These are phyloP conservation scores for Batkoa obscura DNA, from an alignment of 371 early-diverging fungal genomes.

Conservation along the genomic window DNA sequence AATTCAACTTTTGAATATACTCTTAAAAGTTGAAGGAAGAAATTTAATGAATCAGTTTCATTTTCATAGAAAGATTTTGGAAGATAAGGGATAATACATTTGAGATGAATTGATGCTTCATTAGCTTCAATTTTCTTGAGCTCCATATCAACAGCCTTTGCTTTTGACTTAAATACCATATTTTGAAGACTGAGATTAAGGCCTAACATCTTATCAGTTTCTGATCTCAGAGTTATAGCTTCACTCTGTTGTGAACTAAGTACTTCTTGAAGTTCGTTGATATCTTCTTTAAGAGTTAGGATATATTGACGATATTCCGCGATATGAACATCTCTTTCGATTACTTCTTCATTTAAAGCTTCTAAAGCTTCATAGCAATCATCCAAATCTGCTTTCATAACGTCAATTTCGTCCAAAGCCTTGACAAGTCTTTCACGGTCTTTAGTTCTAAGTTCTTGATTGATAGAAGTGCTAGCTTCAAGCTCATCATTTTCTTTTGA, in stretches of 20 bases:
- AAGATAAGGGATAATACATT: conserved; percentile 51
- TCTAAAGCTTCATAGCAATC: conserved; percentile 39
- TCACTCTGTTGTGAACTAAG: conserved; percentile 31
- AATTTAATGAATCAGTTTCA: conserved; percentile 58
- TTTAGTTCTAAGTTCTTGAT: conserved; percentile 79
- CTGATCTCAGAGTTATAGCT: conserved; percentile 27
- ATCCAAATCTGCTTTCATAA: conserved; percentile 42
- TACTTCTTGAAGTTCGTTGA: conserved; percentile 41
- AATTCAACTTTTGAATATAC: conserved; percentile 60
- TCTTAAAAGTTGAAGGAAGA: conserved; percentile 54
- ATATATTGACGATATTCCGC: conserved; percentile 75
- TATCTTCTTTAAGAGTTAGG: conserved; percentile 44
- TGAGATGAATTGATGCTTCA: conserved; percentile 61
- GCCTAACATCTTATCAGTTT: conserved; percentile 70
- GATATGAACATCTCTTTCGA: conserved; percentile 70
- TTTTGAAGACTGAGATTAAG: conserved; percentile 61
- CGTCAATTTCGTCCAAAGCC: conserved; percentile 62
- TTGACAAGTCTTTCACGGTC: conserved; percentile 73
- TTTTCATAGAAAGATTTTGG: conserved; percentile 64
- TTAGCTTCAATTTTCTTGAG: conserved; percentile 62
- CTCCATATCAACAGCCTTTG: conserved; percentile 76
- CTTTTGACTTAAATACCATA: conserved; percentile 64
- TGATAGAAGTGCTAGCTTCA: conserved; percentile 73
- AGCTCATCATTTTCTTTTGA: conserved; percentile 59
- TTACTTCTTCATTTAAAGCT: conserved; percentile 51